These are phyloP conservation scores for Rhodotorula sp. DNA, from an alignment of 1,284 basidiomycete genomes.

Conservation along the genomic window DNA sequence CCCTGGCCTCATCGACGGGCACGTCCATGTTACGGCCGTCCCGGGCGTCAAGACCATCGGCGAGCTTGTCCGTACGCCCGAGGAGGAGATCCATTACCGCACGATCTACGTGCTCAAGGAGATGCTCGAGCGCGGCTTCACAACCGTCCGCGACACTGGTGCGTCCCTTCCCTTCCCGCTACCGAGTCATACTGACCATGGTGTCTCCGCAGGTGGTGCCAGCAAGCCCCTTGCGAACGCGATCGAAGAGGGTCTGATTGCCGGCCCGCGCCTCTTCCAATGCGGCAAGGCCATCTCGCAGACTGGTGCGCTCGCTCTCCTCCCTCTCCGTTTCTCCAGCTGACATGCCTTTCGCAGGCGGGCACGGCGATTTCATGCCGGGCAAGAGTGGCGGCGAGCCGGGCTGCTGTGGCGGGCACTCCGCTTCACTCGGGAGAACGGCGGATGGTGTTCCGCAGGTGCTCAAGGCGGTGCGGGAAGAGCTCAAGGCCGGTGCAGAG, in stretches of 20 bases:
- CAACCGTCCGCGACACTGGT: slow-evolving; percentile 58
- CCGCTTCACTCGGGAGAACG: slow-evolving; percentile 45
- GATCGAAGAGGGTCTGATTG: slow-evolving; percentile 55
- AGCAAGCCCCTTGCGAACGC: slow-evolving; percentile 55
- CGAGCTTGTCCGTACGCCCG: slow-evolving; percentile 51
- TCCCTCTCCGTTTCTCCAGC: background rate
- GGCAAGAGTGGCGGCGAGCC: slow-evolving; percentile 43
- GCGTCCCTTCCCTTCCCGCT: background rate
- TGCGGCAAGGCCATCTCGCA: slow-evolving; percentile 58
- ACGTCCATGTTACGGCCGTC: slow-evolving; percentile 58
- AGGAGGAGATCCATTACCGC: slow-evolving; percentile 42
- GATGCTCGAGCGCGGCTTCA: slow-evolving; percentile 59
- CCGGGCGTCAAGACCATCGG: slow-evolving; percentile 51
- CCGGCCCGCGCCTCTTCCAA: slow-evolving; percentile 56
- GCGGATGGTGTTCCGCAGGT: slow-evolving; percentile 55
- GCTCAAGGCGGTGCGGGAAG: slow-evolving; percentile 55
- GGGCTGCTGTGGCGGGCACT: slow-evolving; percentile 56
- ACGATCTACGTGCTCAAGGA: slow-evolving; percentile 52
- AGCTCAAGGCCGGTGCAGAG: slow-evolving; percentile 56
- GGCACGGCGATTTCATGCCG: slow-evolving; percentile 55
- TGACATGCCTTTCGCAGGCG: slow-evolving; percentile 46
- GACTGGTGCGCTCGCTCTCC: slow-evolving; percentile 43
- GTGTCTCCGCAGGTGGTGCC: slow-evolving; percentile 51
- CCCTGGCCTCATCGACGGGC: slow-evolving; percentile 54
- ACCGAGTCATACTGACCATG: too few relatives aligned